A percentile compares a stretch with the other conserved stretches of the same genome.
phyloP scores from a whole-genome alignment of 805 yeast species.

The Candida hungchunana region DNA sequence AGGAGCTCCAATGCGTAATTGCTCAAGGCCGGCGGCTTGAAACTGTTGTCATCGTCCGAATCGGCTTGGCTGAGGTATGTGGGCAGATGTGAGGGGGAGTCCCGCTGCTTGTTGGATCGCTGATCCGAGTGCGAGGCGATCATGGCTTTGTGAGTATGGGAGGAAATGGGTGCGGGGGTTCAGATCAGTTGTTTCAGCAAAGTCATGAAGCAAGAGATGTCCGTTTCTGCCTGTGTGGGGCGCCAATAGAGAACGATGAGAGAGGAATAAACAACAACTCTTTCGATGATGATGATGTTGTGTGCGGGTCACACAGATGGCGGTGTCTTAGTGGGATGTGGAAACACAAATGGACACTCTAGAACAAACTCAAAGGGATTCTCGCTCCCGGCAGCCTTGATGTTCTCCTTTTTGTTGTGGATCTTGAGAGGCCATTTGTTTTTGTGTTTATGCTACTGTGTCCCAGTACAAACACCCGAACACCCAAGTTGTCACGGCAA shows the following conservation, averaged over 20 bases:
- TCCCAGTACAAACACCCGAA: conserved; percentile 5
- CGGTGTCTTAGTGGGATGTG: too few species aligned
- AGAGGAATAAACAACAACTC: too few species aligned
- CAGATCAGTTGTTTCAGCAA: background rate
- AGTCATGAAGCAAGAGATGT: conserved; percentile 1
- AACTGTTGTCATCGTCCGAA: conserved; percentile 39
- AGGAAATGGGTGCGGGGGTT: background rate
- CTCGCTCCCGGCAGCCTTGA: too few species aligned
- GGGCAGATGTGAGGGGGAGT: conserved; percentile 9
- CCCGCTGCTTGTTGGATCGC: background rate
- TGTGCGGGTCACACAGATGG: too few species aligned
- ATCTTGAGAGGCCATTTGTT: too few species aligned
- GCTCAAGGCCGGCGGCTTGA: conserved; percentile 57
- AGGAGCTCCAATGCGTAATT: conserved; percentile 53
- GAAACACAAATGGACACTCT: too few species aligned
- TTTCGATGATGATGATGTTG: too few species aligned
- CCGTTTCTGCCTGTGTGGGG: too few species aligned
- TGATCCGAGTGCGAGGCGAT: conserved; percentile 6
- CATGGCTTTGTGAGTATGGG: too few species aligned
- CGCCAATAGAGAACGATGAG: too few species aligned
- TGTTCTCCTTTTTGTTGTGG: too few species aligned
- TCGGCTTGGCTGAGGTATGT: conserved; percentile 17
- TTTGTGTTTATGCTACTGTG: conserved; percentile 14
- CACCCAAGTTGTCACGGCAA: conserved; percentile 3
- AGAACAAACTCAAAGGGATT: too few species aligned